A percentile compares a stretch with the other conserved stretches of the same genome.
Conservation (phyloP, 768 basidiomycete genomes). For the Dioszegia hungarica region DNA sequence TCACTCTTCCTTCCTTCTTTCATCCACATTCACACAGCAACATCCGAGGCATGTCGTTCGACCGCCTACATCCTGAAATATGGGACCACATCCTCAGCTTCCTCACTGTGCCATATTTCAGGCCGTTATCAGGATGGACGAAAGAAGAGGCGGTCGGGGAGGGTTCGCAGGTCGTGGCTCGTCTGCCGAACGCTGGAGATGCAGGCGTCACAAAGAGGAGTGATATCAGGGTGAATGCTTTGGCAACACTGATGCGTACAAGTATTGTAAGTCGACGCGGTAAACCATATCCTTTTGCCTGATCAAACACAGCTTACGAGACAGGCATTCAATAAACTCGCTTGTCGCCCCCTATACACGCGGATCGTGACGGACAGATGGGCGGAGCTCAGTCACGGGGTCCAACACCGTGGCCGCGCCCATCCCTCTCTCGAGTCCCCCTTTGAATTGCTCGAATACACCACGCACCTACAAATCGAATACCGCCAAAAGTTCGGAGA, state of each 20-base stretch:
- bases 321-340: background rate
- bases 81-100: background rate
- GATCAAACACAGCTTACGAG: too few relatives aligned
- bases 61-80: background rate
- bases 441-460: background rate
- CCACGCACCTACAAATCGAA: background rate
- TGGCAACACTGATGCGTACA: too few relatives aligned
- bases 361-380: background rate
- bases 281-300: too few relatives aligned
- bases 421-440: background rate
- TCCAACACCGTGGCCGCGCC: background rate
- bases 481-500: background rate
- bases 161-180: too few relatives aligned
- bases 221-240: too few relatives aligned
- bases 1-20: too few relatives aligned
- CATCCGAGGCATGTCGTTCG: constrained; percentile 1
- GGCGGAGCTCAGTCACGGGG: background rate
- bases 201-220: too few relatives aligned
- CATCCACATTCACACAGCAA: too few relatives aligned
- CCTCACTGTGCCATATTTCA: background rate
- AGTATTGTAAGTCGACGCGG: too few relatives aligned
- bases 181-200: too few relatives aligned
- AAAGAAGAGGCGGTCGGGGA: background rate
- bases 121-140: background rate
- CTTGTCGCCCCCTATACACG: background rate